phyloP scores from a whole-genome alignment of 2,329 filamentous ascomycete species.

The Colletotrichum sp. region DNA sequence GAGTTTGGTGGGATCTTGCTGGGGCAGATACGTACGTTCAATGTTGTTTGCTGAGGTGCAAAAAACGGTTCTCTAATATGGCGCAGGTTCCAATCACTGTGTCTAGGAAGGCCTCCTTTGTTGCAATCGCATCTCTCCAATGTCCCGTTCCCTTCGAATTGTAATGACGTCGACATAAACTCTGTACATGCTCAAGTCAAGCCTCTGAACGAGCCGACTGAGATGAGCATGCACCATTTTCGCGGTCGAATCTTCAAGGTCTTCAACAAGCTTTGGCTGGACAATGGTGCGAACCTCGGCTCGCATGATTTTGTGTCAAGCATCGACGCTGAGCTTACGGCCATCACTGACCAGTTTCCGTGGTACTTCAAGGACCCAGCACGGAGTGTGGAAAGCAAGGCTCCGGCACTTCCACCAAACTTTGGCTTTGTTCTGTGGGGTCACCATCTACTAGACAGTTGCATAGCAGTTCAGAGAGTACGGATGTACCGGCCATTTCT shows the following conservation, averaged over 20 bases:
- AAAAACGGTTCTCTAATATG: background rate
- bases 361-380: background rate
- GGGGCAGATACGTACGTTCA: background rate
- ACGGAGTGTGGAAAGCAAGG: background rate
- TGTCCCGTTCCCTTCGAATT: background rate
- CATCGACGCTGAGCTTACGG: background rate
- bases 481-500: conserved; percentile 24
- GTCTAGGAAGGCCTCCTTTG: background rate
- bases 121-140: background rate
- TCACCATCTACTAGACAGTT: conserved; percentile 23
- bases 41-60: too few species aligned
- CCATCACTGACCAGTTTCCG: background rate
- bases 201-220: conserved; percentile 15
- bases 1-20: background rate
- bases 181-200: background rate
- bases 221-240: conserved; percentile 23
- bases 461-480: conserved; percentile 24
- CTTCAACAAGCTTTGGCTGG: conserved; percentile 8
- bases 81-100: background rate
- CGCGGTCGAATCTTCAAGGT: conserved; percentile 19
- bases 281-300: background rate
- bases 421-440: conserved; percentile 17
- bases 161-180: conserved; percentile 15
- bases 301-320: background rate
- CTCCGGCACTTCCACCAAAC: background rate